phyloP scores from a whole-genome alignment of 495 filamentous ascomycete species.

The Penicillium argentinense region DNA sequence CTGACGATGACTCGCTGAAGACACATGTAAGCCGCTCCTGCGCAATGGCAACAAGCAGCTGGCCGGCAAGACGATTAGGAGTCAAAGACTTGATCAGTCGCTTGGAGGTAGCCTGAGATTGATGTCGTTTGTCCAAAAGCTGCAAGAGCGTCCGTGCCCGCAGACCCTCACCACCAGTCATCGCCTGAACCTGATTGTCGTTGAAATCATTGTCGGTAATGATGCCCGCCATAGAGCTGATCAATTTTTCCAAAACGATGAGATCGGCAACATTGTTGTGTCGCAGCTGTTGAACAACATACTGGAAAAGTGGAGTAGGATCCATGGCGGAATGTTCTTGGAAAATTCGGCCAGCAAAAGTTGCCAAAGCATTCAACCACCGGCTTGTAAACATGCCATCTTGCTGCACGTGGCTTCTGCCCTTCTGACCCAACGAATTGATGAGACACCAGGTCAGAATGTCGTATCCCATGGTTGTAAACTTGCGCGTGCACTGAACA shows the following conservation, averaged over 20 bases:
- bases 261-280: conserved; percentile 81
- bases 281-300: conserved; percentile 79
- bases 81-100: conserved; percentile 77
- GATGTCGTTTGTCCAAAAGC: conserved; percentile 75
- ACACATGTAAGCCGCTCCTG: conserved; percentile 82
- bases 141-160: conserved; percentile 74
- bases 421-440: conserved; percentile 71
- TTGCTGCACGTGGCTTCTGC: conserved; percentile 74
- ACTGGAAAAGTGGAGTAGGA: conserved; percentile 80
- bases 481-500: conserved; percentile 90
- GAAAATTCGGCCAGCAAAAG: conserved; percentile 85
- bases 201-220: conserved; percentile 81
- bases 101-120: conserved; percentile 63
- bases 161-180: conserved; percentile 81
- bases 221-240: conserved; percentile 89
- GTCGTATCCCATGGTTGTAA: conserved; percentile 89
- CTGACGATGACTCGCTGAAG: conserved; percentile 65
- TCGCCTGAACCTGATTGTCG: conserved; percentile 77
- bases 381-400: conserved; percentile 83
- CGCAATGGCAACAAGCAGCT: conserved; percentile 83
- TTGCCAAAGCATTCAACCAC: conserved; percentile 83
- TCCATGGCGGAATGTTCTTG: conserved; percentile 79
- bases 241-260: conserved; percentile 82
- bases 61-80: conserved; percentile 68
- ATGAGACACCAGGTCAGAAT: conserved; percentile 87